These are phyloP conservation scores for Xylariaceae sp. DNA, from an alignment of 2,329 filamentous ascomycete species.

Conservation along the genomic window DNA sequence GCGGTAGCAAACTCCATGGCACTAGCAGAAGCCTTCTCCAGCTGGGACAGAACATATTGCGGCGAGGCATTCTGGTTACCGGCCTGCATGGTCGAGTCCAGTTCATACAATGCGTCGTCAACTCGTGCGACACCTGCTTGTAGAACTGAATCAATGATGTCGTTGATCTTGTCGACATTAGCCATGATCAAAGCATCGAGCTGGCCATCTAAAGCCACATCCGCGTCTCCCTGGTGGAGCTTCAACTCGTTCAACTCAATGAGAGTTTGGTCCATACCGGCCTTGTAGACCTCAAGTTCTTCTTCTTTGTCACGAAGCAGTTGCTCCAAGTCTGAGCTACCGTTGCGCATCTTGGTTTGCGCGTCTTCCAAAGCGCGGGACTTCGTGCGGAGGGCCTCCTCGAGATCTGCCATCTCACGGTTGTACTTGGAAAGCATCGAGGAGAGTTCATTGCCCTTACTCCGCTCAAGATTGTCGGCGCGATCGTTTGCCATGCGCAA, in stretches of 20 bases:
- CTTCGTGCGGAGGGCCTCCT: conserved; percentile 87
- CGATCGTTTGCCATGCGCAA: conserved; percentile 86
- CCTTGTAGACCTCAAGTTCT: conserved; percentile 96
- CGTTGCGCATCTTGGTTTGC: conserved; percentile 70
- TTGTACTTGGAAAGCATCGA: conserved; percentile 95
- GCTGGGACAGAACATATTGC: conserved; percentile 89
- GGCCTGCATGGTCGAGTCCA: conserved; percentile 96
- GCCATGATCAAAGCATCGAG: conserved; percentile 84
- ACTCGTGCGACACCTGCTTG: conserved; percentile 90
- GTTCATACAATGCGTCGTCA: conserved; percentile 92
- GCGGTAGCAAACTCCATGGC: conserved; percentile 96
- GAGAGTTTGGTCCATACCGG: conserved; percentile 93
- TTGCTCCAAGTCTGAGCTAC: conserved; percentile 78
- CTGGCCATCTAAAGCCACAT: conserved; percentile 79
- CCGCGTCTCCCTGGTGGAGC: conserved; percentile 67
- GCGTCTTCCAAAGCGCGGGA: conserved; percentile 80
- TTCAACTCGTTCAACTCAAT: conserved; percentile 87
- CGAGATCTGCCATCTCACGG: conserved; percentile 91
- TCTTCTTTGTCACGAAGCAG: conserved; percentile 91
- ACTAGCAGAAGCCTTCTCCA: conserved; percentile 90
- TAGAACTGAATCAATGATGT: conserved; percentile 94
- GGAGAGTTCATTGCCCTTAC: conserved; percentile 92
- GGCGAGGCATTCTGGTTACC: conserved; percentile 97
- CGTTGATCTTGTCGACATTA: conserved; percentile 89
- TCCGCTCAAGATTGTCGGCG: conserved; percentile 84